Conservation (phyloP, 495 filamentous ascomycete genomes). For the Clavariopsis aquatica region DNA sequence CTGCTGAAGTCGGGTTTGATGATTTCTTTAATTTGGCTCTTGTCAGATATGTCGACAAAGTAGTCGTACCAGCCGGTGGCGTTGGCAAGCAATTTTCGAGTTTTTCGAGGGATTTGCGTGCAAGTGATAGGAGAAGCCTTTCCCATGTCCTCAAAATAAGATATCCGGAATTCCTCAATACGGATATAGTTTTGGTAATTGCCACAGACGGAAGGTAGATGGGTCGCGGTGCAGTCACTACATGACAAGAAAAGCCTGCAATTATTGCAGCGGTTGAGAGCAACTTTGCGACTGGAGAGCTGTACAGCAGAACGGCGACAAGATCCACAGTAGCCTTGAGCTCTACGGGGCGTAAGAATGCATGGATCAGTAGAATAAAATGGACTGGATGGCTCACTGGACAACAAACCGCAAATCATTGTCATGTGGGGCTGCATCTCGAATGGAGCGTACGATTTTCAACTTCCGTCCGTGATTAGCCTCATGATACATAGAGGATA, state of each 20-base stretch:
- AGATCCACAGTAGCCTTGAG: conserved; percentile 19
- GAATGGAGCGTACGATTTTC: neutral
- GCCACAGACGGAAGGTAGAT: conserved; percentile 7
- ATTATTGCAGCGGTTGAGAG: conserved; percentile 5
- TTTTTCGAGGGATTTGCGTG: conserved; percentile 9
- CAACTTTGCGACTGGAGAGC: conserved; percentile 7
- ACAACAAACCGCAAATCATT: conserved; percentile 12
- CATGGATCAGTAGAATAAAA: neutral
- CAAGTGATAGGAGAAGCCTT: conserved; percentile 13
- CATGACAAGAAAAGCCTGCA: conserved; percentile 20
- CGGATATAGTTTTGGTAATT: conserved; percentile 4
- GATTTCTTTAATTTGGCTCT: conserved; percentile 1
- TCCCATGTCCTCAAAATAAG: conserved; percentile 25
- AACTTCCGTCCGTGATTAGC: neutral
- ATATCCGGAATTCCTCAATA: conserved; percentile 23
- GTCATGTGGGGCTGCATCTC: conserved; percentile 11
- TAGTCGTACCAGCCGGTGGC: conserved; percentile 19
- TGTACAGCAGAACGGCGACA: conserved; percentile 18
- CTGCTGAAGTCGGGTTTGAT: conserved; percentile 17
- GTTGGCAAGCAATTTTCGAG: conserved; percentile 5
- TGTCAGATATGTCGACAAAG: conserved; percentile 21
- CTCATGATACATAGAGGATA: neutral
- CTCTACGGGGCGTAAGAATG: conserved; percentile 2
- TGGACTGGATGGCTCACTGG: conserved; percentile 10
- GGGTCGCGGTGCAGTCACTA: conserved; percentile 6